Base-by-base conservation (phyloP, 1,284 basidiomycete genomes). In the Xanthoconium separans region DNA sequence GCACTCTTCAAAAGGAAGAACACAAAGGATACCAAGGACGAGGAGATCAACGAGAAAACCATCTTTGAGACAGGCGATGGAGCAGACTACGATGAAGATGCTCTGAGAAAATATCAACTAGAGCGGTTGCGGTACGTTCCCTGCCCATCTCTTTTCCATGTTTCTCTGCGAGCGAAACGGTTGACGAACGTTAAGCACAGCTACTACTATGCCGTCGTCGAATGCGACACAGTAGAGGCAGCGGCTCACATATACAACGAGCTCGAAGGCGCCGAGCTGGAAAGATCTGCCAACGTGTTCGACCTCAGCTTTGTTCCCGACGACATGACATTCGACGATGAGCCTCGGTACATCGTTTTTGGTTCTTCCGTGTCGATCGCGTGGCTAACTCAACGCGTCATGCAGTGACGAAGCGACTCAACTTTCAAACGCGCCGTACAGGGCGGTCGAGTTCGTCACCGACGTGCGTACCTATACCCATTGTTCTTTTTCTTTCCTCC, bases 161-260 rank as follows among this genome's bases (percentile, higher is more conserved):
- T 50, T 20, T 42, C 30, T 20, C 16, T 2, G 22, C 18, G 33
- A 31, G 13, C 11, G 15, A 44, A 29, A 9, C 10, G 24, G 33
- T 31, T 46, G 51, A 54, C 44, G n/a, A 51, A 22, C 39, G 39
- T 37, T 37, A 18, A 37, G 36, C n/a, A 58, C 65, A 95, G 93
- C 56, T 99, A 98, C 74, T 98, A 94, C 71, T 99, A 99, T 73
- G 97, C 97, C 8, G 83, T 99, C 44, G 88, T 95, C 1, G 92
- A 92, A 44, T 98, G 95, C 69, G 91, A 96, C 65, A 84, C 86
- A 9, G 76, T 84, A 6, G 79, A 86, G 33, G 82, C 93, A 3
- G 93, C 96, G 2, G 78, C 83, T 7, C 87, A 95, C 67, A 84
- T 97, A 16, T 91, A 91, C 70, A 75, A 82, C 49, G 94, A 98